Evolutionary conservation across 345 rosid species (phyloP), one percentile per base, ranked within the genome.

Genomic region (Rhizophora mangle): DNA sequence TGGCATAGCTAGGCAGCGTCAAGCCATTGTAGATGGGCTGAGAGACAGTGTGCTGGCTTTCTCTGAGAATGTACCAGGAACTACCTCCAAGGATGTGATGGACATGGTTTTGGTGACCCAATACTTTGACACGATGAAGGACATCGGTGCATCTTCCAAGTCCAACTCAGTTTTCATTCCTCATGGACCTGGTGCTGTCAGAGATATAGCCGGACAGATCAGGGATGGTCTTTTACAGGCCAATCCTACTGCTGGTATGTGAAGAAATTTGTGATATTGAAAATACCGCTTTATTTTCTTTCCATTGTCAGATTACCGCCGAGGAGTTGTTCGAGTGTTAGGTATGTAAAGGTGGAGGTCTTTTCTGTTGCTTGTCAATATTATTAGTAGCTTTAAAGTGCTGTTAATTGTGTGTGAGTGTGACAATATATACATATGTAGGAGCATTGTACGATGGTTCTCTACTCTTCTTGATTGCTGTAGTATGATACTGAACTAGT

Each of bases 201-300:
- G 34, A 31, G 75, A 72, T 0, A 51, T 72, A 5, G 75, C 69
- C 9, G 2, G 59, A 3, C 69, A 72, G 69, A 72, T 72, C 63
- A 72, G 75, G 64, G 75, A 72, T 39, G 75, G 75, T 57, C 69
- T 72, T 47, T 68, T 72, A 21, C 75, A 72, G 67, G 75, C 61
- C 52, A 62, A 26, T 19, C 0, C 39, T 0, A 37, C 65, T 21
- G 11, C 36, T 30, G 53, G 6, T 43, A 43, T 22, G 57, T 19
- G 10, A n/a, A 24, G 60, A 52, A 11, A 26, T 31, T 51, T 15
- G 9, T 29, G 21, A 27, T 53, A 53, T 11, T 31, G 10, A 8
- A 20, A 51, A 19, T 7, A 53, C 18, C 39, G 29, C 29, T 64
- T 47, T 2, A 34, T 26, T 26, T 21, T 47, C 51, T 32, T 27